These are phyloP conservation scores for Tagetes patula DNA, from an alignment of 129 eudicot species.

Conservation along the genomic window DNA sequence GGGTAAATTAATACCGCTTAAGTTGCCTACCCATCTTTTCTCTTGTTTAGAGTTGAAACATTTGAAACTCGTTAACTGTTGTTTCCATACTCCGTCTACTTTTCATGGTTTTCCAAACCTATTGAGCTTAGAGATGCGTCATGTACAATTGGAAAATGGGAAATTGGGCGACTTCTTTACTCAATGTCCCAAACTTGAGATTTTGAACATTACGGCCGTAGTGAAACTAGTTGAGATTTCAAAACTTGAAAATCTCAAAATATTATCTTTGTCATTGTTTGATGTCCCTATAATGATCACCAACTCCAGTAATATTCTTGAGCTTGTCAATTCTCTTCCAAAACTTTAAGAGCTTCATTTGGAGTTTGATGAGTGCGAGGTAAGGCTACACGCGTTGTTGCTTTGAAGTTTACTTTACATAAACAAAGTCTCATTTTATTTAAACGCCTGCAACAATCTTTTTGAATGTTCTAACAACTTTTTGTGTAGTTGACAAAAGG, in stretches of 20 bases:
- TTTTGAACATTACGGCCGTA: neutral
- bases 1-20: neutral
- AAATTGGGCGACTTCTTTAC: neutral
- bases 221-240: constrained; percentile 1
- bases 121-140: neutral
- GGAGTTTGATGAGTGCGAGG: constrained; percentile 2
- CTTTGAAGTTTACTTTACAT: neutral
- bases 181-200: neutral
- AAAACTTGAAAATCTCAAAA: neutral
- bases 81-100: too few relatives aligned
- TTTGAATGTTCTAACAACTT: neutral
- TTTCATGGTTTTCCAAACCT: too few relatives aligned
- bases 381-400: constrained; percentile 3
- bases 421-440: too few relatives aligned
- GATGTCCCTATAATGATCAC: neutral
- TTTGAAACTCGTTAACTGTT: too few relatives aligned
- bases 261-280: neutral
- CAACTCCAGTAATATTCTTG: neutral
- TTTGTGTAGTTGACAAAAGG: constrained; percentile 2
- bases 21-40: neutral
- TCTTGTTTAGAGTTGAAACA: too few relatives aligned
- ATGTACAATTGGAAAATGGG: neutral
- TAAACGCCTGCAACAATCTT: neutral
- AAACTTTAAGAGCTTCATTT: constrained; percentile 19
- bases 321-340: constrained; percentile 11